Evolutionary conservation across 768 basidiomycete genomes (phyloP).

Genomic region (Lentinus tigrinus): DNA sequence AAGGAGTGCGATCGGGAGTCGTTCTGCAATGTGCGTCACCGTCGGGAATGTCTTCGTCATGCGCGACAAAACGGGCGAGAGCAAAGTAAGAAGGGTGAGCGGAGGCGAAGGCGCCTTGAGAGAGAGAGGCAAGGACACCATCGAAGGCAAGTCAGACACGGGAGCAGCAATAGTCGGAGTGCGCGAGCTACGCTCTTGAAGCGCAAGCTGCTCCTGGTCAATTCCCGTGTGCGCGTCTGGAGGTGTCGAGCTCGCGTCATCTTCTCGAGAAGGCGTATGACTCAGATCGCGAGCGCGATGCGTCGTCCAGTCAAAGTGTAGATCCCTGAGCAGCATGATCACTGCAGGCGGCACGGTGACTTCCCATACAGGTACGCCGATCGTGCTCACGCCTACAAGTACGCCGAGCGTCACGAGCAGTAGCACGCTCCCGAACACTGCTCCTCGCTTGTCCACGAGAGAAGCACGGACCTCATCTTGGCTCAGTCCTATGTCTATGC

Average conservation of each 20-base stretch:
- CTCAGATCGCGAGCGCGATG: background rate
- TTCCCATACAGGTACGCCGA: slow-evolving; percentile 78
- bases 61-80: slow-evolving; percentile 14
- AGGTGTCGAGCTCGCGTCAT: background rate
- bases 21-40: slow-evolving; percentile 57
- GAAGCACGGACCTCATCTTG: slow-evolving; percentile 49
- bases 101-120: background rate
- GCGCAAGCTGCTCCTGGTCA: slow-evolving; percentile 2
- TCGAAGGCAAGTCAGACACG: background rate
- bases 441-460: slow-evolving; percentile 72
- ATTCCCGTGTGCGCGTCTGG: background rate
- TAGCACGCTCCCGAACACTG: slow-evolving; percentile 67
- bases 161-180: background rate
- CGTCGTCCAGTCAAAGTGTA: slow-evolving; percentile 35
- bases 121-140: background rate
- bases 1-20: slow-evolving; percentile 77
- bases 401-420: slow-evolving; percentile 68
- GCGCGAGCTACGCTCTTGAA: background rate
- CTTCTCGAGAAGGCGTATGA: background rate
- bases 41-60: slow-evolving; percentile 59
- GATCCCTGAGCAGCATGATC: slow-evolving; percentile 69
- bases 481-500: slow-evolving; percentile 23
- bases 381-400: slow-evolving; percentile 73
- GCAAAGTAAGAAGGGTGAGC: slow-evolving; percentile 5
- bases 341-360: slow-evolving; percentile 81